A percentile compares a stretch with the other conserved stretches of the same genome.
Conservation (phyloP, 2,329 filamentous ascomycete species). For the Cordyceps militaris region DNA sequence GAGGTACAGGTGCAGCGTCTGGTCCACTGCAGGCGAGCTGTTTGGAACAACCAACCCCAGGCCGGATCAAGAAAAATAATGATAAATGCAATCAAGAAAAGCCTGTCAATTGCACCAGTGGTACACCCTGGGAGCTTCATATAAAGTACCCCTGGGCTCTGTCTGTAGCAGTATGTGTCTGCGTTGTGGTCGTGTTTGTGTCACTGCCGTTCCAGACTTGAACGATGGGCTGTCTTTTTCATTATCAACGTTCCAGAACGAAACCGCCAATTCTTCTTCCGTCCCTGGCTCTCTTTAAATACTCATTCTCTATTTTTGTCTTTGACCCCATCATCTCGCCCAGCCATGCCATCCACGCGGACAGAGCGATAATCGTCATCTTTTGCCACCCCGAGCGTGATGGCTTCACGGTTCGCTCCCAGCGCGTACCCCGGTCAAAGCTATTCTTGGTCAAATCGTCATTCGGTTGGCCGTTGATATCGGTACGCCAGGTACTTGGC, state of each 20-base stretch:
- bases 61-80: too few relatives aligned
- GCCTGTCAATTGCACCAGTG: background rate
- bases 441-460: background rate
- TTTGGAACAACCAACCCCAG: too few relatives aligned
- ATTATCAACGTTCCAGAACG: background rate
- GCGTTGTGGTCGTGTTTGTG: background rate
- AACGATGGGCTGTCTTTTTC: background rate
- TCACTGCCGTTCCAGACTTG: background rate
- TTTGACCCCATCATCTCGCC: background rate
- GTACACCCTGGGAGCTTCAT: background rate
- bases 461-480: background rate
- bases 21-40: too few relatives aligned
- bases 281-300: background rate
- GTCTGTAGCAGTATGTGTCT: background rate
- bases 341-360: background rate
- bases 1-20: too few relatives aligned
- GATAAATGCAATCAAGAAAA: background rate
- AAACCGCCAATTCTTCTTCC: background rate
- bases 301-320: background rate
- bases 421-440: conserved; percentile 6
- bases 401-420: background rate
- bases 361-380: background rate
- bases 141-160: background rate
- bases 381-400: background rate
- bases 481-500: background rate